A percentile compares a stretch with the other conserved stretches of the same genome.
Evolutionary conservation across 225 moss, liverwort and hornwort genomes (phyloP).

Genomic region (Pleurozium schreberi): DNA sequence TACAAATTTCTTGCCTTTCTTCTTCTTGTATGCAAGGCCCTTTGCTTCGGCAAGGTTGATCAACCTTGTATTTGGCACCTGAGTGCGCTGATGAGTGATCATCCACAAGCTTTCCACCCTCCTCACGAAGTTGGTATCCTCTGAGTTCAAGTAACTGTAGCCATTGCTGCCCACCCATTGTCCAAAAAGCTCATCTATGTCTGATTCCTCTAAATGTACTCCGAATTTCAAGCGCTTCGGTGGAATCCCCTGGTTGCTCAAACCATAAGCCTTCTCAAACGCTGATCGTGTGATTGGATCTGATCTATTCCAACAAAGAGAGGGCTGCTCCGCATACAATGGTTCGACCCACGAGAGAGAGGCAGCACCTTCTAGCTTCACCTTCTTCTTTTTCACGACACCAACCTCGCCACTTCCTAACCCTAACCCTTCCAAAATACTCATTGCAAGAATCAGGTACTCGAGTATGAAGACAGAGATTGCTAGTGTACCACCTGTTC

Average conservation of each 20-base stretch:
- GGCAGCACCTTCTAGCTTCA: not conserved
- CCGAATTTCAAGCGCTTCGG: not conserved
- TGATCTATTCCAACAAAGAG: not conserved
- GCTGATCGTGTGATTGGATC: accelerated
- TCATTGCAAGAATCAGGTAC: not conserved
- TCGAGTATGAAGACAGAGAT: not conserved
- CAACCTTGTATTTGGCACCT: not conserved
- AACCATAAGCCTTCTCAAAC: not conserved
- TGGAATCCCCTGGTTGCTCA: not conserved
- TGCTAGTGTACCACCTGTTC: no score
- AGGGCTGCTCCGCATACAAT: not conserved
- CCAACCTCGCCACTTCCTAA: not conserved
- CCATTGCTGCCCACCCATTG: not conserved
- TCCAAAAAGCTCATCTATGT: not conserved
- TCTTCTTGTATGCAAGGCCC: not conserved
- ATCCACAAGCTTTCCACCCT: not conserved
- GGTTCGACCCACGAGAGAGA: not conserved
- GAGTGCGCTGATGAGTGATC: not conserved
- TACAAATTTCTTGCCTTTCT: not conserved
- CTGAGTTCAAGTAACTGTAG: not conserved
- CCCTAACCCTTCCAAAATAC: not conserved
- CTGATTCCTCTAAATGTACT: not conserved
- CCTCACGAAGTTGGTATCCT: accelerated
- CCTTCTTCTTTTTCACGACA: not conserved
- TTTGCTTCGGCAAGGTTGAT: not conserved